Conservation (phyloP, 495 filamentous ascomycete species). For the Talaromyces nanjingensis region DNA sequence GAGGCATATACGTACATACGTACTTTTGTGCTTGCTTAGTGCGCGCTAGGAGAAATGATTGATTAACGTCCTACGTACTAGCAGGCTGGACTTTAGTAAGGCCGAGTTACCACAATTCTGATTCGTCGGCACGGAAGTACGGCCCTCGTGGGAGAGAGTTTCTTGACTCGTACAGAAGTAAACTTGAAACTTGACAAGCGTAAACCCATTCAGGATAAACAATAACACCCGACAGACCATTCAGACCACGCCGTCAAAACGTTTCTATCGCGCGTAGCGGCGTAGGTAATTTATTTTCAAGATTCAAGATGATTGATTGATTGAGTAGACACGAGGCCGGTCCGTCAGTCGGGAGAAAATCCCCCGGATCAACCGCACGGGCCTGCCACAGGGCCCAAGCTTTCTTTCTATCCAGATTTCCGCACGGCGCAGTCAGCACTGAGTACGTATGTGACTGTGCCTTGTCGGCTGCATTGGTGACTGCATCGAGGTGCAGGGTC, state of each 20-base stretch:
- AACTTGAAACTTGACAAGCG: not conserved
- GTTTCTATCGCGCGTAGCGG: not conserved
- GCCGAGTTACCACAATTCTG: not conserved
- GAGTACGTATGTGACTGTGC: not conserved
- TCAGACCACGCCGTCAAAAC: not conserved
- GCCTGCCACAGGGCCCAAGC: not conserved
- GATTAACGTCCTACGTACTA: not conserved
- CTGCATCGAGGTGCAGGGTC: not conserved
- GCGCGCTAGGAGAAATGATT: not conserved
- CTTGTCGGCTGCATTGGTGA: not conserved
- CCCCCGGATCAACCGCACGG: not conserved
- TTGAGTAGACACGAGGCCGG: not conserved
- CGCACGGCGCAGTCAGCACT: not conserved
- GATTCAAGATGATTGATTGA: not conserved
- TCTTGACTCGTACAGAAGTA: not conserved
- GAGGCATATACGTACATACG: not conserved
- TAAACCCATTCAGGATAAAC: not conserved
- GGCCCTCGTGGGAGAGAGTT: not conserved
- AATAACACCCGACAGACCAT: not conserved
- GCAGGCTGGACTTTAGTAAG: not conserved
- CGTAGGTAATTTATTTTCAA: too few species aligned
- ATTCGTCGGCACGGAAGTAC: not conserved
- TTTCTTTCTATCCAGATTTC: not conserved
- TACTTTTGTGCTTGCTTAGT: not conserved
- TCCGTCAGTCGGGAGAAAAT: not conserved